Conservation (phyloP, 2,329 filamentous ascomycete genomes). For the Lachnellula hyalina region DNA sequence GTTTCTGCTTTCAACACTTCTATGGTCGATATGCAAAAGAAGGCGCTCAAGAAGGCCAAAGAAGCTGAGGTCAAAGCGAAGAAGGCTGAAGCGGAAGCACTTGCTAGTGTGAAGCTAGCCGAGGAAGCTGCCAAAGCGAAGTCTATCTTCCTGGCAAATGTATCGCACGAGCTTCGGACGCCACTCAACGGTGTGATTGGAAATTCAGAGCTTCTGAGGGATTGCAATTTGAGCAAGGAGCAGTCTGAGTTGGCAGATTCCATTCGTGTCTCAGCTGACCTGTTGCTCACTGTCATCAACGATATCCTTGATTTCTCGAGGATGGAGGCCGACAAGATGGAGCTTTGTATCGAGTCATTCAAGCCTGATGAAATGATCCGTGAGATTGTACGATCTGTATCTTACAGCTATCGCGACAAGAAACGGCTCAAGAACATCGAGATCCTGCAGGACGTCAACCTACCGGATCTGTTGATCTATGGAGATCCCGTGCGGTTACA, state of each 20-base stretch:
- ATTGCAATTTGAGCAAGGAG: constrained; percentile 68
- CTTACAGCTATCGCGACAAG: constrained; percentile 61
- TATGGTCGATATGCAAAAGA: constrained; percentile 73
- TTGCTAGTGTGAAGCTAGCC: constrained; percentile 73
- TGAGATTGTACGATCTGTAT: constrained; percentile 60
- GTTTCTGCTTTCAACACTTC: constrained; percentile 72
- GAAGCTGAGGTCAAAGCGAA: constrained; percentile 73
- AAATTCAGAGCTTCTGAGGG: constrained; percentile 76
- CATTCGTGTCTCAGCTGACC: constrained; percentile 79
- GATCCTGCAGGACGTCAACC: constrained; percentile 64
- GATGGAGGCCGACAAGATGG: constrained; percentile 83
- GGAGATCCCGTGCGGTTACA: constrained; percentile 63
- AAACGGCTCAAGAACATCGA: constrained; percentile 57
- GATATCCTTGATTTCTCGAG: constrained; percentile 96
- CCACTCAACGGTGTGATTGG: constrained; percentile 86
- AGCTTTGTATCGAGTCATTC: constrained; percentile 68
- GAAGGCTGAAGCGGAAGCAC: constrained; percentile 68
- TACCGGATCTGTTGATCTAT: constrained; percentile 62
- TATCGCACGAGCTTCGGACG: constrained; percentile 75
- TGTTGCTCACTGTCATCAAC: constrained; percentile 87
- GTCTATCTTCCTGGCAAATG: constrained; percentile 73
- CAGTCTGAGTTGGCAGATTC: constrained; percentile 84
- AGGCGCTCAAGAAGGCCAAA: constrained; percentile 64
- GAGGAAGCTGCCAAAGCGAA: constrained; percentile 81
- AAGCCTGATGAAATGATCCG: constrained; percentile 62